Conservation (phyloP, 192 early-diverging fungal species). For the Backusella westeae region DNA sequence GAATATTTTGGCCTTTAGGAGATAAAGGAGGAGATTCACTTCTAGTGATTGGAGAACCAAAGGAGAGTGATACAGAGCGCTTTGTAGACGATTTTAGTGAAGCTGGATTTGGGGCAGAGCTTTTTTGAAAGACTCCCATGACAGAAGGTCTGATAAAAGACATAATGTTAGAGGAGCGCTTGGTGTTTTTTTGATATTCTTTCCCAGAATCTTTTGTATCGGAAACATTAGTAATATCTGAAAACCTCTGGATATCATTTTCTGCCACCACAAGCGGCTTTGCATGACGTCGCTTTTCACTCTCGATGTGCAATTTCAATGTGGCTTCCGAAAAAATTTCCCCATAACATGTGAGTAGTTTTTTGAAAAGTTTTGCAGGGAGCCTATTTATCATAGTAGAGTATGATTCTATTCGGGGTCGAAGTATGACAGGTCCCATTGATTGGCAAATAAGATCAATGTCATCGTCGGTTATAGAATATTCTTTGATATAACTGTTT, state of each 20-base stretch:
- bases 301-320: conserved; percentile 17
- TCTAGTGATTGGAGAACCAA: conserved; percentile 15
- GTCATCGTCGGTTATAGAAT: conserved; percentile 19
- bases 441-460: conserved; percentile 38
- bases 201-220: background rate
- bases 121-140: conserved; percentile 25
- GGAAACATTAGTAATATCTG: background rate
- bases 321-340: conserved; percentile 41
- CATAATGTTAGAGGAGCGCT: background rate
- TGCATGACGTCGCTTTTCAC: conserved; percentile 20
- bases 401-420: conserved; percentile 37
- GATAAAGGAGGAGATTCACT: conserved; percentile 24
- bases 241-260: background rate
- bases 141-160: conserved; percentile 21
- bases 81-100: background rate
- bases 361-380: conserved; percentile 37
- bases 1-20: background rate
- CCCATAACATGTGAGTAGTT: conserved; percentile 41
- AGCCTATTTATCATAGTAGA: conserved; percentile 45
- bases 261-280: conserved; percentile 4
- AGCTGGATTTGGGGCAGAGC: background rate
- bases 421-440: conserved; percentile 47
- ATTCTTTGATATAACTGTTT: background rate
- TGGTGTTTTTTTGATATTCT: background rate
- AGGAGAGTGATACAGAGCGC: background rate